Evolutionary conservation across 495 filamentous ascomycete genomes (phyloP), one percentile per base, ranked within the genome.

Genomic region (Viridothelium virens): DNA sequence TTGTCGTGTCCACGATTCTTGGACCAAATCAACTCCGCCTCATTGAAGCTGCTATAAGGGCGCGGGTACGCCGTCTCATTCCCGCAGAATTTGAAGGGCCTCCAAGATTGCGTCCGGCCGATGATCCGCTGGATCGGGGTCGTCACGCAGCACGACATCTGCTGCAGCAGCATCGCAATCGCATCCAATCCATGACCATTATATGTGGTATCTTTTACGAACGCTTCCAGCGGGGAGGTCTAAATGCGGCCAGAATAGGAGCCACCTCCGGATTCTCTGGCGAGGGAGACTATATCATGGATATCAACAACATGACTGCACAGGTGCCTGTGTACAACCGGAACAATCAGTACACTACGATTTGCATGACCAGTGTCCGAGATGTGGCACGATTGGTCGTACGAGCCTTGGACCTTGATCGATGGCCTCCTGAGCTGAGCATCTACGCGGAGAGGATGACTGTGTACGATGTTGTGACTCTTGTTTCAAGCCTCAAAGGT

Each of bases 201-300:
- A 82, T 83, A 1, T 91, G 89, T 72, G 89, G 89, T 44, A 71
- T 90, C n/a, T 85, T 91, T 70, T 90, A 89, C 78, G 89, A 91
- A 71, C 79, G 88, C 11, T 91, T 91, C 72, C 82, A 79, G 9
- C 85, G 83, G 11, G 84, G 83, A 11, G 89, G 89, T 3, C 76
- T 91, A 61, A 74, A 75, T 31, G 73, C 76, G 2, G 81, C 80
- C 63, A 74, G 78, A 3, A 85, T 91, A 41, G 86, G 87, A 9
- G 65, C 71, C 18, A 74, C 71, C 56, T 75, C 75, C 38, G 79
- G 79, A 39, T 71, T 85, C 38, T 75, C 77, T 16, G 78, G 77
- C 33, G 84, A 86, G 65, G 85, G 84, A 39, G 83, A 85, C 66
- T 89, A 86, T 68, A 77, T 91, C 63, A 76, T 90, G 67, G 79